phyloP scores from a whole-genome alignment of 2,329 filamentous ascomycete species.

The Anthostomella pinea region DNA sequence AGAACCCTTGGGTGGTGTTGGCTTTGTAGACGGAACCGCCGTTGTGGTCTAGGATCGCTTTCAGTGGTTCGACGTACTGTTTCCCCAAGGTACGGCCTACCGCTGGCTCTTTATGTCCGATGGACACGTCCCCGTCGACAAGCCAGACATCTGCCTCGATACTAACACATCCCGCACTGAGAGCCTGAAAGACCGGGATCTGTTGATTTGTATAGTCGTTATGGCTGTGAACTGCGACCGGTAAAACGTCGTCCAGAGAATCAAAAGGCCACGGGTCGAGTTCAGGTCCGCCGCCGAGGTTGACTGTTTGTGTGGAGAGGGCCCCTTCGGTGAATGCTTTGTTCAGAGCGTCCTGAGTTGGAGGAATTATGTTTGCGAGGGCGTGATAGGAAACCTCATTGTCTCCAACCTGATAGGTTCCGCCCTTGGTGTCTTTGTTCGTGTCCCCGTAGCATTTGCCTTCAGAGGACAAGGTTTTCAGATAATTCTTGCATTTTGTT shows the following conservation, averaged over 20 bases:
- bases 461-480: constrained; percentile 20
- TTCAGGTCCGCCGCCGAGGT: constrained; percentile 22
- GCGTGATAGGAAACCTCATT: constrained; percentile 29
- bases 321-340: constrained; percentile 21
- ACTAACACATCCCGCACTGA: constrained; percentile 27
- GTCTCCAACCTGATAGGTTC: constrained; percentile 28
- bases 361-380: constrained; percentile 22
- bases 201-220: constrained; percentile 29
- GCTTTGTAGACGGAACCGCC: constrained; percentile 23
- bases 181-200: constrained; percentile 26
- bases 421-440: constrained; percentile 28
- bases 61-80: constrained; percentile 28
- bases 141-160: constrained; percentile 29
- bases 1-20: constrained; percentile 20
- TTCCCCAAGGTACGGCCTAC: constrained; percentile 22
- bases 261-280: constrained; percentile 28
- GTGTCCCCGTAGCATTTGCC: constrained; percentile 24
- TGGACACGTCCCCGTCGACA: constrained; percentile 19
- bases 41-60: constrained; percentile 27
- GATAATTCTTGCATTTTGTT: constrained; percentile 23
- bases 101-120: constrained; percentile 25
- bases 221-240: constrained; percentile 27
- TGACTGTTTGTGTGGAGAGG: constrained; percentile 20
- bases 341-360: constrained; percentile 26
- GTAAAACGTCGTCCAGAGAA: constrained; percentile 23